Base-by-base conservation (phyloP, 1,284 basidiomycete genomes). In the Irpex sp. region DNA sequence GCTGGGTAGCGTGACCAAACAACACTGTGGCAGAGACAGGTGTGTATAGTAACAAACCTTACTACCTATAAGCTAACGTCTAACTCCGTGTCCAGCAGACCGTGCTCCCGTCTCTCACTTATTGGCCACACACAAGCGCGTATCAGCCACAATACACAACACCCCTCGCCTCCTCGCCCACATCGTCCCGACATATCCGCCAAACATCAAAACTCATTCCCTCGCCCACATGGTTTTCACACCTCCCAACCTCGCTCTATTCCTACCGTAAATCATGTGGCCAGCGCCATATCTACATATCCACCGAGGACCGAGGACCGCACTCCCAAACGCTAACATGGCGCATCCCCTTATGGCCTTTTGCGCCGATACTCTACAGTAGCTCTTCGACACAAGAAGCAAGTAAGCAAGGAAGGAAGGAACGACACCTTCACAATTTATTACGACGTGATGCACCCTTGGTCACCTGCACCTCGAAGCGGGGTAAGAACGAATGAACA, bases 191-290 rank as follows among this genome's bases (percentile, higher is more conserved):
- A 21, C 49, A n/a, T 8, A 51, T 19, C 49, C 17, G 2, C 49
- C 49, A 51, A 19, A 8, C 17, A 51, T 51, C 49, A 51, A 17
- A 51, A 51, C 2, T 3, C 5, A 4, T 17, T 17, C 31, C 31
- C 6, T 36, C 13, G 13, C 7, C 9, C 21, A 34, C 19, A 36
- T 34, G 34, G 34, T 4, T 34, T 34, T 13, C 54, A 34, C 26
- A 7, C 37, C 26, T 31, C 9, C 31, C 26, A 36, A 56, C 13
- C 54, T 56, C 15, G 11, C 26, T 37, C 2, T 31, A 56, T 56
- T 56, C 11, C 54, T 9, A 56, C 54, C 54, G 54, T 56, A 56
- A 56, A 56, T 56, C 54, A 56, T 56, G 54, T 34, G 54, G 19
- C 13, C 34, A 56, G 9, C 7, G 2, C 13, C 49, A 51, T 17